Percentiles rank a stretch among this genome's conserved stretches.
These are phyloP conservation scores for Pichia sp. DNA, from an alignment of 1,139 yeast species.

Conservation along the genomic window DNA sequence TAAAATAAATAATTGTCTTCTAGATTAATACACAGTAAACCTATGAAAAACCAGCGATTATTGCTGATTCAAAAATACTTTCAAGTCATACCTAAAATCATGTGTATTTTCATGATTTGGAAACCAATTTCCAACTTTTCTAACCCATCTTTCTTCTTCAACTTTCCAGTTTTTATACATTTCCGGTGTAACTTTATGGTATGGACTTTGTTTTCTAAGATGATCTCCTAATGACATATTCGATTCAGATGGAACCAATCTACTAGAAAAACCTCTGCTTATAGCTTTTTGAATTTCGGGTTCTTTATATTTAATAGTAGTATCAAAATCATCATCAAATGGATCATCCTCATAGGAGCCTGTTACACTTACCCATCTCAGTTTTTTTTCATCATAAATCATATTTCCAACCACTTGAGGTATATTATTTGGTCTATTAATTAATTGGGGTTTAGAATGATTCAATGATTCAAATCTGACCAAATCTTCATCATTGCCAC, in stretches of 20 bases:
- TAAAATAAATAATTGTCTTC: too few relatives aligned
- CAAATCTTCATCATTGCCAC: slow-evolving; percentile 53
- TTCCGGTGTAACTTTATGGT: slow-evolving; percentile 21
- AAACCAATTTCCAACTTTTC: slow-evolving; percentile 31
- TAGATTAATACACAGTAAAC: too few relatives aligned
- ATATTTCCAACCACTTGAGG: slow-evolving; percentile 39
- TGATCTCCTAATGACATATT: slow-evolving; percentile 13
- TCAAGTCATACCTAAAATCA: slow-evolving; percentile 27
- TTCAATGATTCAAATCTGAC: slow-evolving; percentile 35
- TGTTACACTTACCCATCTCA: slow-evolving; percentile 42
- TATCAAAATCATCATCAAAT: slow-evolving; percentile 30
- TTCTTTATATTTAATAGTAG: neutral
- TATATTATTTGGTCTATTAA: slow-evolving; percentile 9
- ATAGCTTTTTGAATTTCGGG: neutral
- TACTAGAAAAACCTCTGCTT: slow-evolving; percentile 4
- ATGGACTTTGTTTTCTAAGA: slow-evolving; percentile 8
- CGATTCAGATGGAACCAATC: slow-evolving; percentile 16
- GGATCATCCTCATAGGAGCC: slow-evolving; percentile 36
- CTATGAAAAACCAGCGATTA: slow-evolving; percentile 1
- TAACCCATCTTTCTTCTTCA: slow-evolving; percentile 27
- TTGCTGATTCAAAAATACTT: slow-evolving; percentile 23
- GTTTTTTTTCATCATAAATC: slow-evolving; percentile 50
- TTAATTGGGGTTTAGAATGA: slow-evolving; percentile 19
- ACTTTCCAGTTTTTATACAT: slow-evolving; percentile 25
- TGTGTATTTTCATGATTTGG: slow-evolving; percentile 23